Base-by-base conservation (phyloP, 1,284 basidiomycete species). In the Somion occarium region DNA sequence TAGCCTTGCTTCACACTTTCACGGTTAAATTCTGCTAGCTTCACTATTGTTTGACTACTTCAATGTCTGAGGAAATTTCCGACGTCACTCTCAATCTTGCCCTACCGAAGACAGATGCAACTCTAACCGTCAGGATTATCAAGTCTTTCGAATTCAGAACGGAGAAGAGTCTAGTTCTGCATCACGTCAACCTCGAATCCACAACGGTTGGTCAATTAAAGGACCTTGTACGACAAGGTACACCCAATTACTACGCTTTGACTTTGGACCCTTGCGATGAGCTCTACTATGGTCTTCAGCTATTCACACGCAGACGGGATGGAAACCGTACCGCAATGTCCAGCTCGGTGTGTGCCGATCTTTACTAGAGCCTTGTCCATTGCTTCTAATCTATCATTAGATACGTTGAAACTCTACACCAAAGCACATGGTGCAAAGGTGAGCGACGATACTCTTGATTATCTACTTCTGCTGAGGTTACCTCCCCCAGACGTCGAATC, bases 131-230 rank as follows among this genome's bases (percentile, higher is more conserved):
- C 41, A 85, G 96, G 27, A 80, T 98, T 57, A 93, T 99, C 74
- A 99, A 99, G 67, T 93, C 88, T 38, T 97, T 99, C 66, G 86
- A 88, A 63, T 98, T 83, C 67, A 83, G 96, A 48, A 95, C 93
- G 34, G 88, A 93, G 70, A 91, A 90, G 64, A 88, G 83, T 61
- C 79, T 98, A 56, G 86, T 99, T 30, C 75, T 98, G 44, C 86
- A 85, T 59, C 75, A 87, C 57, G 65, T 97, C 59, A 85, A 99
- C 66, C 80, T 97, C 52, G 85, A 88, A 57, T 75, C 73, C 1
- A 85, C 79, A 30, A 94, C 92, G 0, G 85, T 94, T 5, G 82
- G 80, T 2, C 70, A 80, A 56, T 75, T 99, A 53, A 93, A 94
- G 70, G 79, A 88, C 19, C 70, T 73, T 18, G 84, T 78, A 50